Evolutionary conservation across 1,139 yeast species (phyloP).

Genomic region (Taphrina flavorubra): DNA sequence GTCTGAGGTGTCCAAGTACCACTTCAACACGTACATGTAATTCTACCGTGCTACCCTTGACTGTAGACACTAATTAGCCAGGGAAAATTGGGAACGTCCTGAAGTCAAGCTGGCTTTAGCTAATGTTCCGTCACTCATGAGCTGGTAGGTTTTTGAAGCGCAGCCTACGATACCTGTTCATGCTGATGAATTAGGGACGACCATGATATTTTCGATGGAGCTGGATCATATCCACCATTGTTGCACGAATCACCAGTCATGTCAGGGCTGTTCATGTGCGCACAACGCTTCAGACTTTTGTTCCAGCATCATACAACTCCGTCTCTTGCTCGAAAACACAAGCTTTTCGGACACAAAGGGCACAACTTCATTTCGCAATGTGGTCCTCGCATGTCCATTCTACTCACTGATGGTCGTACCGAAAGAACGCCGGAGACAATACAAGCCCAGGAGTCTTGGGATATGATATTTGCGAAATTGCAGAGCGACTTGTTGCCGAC

Average conservation of each 20-base stretch:
- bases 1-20: constrained; percentile 31
- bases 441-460: constrained; percentile 64
- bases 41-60: background rate
- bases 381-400: constrained; percentile 72
- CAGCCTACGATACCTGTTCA: background rate
- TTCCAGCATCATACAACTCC: constrained; percentile 81
- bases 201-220: constrained; percentile 77
- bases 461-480: constrained; percentile 65
- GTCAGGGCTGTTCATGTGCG: constrained; percentile 71
- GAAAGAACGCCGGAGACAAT: constrained; percentile 74
- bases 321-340: constrained; percentile 51
- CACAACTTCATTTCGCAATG: constrained; percentile 51
- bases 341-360: constrained; percentile 48
- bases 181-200: constrained; percentile 7
- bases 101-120: constrained; percentile 39
- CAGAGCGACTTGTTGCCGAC: constrained; percentile 44
- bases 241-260: constrained; percentile 78
- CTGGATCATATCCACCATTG: constrained; percentile 77
- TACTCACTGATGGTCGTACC: constrained; percentile 90
- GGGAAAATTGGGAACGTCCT: constrained; percentile 39
- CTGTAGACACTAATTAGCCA: background rate
- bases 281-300: constrained; percentile 83
- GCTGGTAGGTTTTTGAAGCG: constrained; percentile 6
- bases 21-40: constrained; percentile 24
- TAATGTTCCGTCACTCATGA: constrained; percentile 33